Percentiles rank a stretch among this genome's conserved stretches.
Evolutionary conservation across 1,139 yeast genomes (phyloP).

Genomic region (Zygoascus sp.): DNA sequence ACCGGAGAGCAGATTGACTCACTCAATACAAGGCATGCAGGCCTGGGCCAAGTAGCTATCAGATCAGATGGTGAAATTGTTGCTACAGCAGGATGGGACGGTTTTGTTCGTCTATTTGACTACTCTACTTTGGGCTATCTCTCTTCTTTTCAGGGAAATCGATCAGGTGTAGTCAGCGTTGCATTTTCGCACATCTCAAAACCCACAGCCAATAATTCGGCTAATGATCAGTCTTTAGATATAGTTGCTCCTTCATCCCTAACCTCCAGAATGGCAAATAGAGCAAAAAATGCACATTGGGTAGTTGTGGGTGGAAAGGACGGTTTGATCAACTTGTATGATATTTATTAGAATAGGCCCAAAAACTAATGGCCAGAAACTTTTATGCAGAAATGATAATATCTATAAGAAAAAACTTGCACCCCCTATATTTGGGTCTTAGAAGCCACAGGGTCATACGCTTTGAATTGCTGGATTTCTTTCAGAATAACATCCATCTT

Average conservation of each 20-base stretch:
- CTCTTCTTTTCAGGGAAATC: slow-evolving; percentile 31
- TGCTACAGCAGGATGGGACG: slow-evolving; percentile 41
- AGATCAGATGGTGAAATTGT: slow-evolving; percentile 31
- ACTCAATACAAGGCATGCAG: slow-evolving; percentile 29
- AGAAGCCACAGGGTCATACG: neutral
- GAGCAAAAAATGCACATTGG: slow-evolving; percentile 24
- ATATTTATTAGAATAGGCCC: slow-evolving; percentile 24
- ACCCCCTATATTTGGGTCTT: no score
- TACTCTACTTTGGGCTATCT: slow-evolving; percentile 25
- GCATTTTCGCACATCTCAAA: slow-evolving; percentile 19
- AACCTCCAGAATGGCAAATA: slow-evolving; percentile 1
- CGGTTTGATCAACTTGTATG: slow-evolving; percentile 35
- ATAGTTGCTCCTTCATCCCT: neutral
- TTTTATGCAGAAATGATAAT: neutral
- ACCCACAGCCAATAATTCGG: neutral
- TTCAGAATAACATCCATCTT: slow-evolving; percentile 15
- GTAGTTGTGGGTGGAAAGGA: slow-evolving; percentile 39
- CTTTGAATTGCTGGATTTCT: slow-evolving; percentile 14
- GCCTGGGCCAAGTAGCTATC: slow-evolving; percentile 29
- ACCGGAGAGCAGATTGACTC: slow-evolving; percentile 12
- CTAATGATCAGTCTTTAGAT: neutral
- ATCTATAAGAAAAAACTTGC: no score
- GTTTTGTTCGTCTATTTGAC: slow-evolving; percentile 33
- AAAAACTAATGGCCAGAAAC: neutral
- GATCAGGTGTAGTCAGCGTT: slow-evolving; percentile 28